A percentile compares a stretch with the other conserved stretches of the same genome.
phyloP scores from a whole-genome alignment of 306 rosid genomes.

The Vigna mungo region DNA sequence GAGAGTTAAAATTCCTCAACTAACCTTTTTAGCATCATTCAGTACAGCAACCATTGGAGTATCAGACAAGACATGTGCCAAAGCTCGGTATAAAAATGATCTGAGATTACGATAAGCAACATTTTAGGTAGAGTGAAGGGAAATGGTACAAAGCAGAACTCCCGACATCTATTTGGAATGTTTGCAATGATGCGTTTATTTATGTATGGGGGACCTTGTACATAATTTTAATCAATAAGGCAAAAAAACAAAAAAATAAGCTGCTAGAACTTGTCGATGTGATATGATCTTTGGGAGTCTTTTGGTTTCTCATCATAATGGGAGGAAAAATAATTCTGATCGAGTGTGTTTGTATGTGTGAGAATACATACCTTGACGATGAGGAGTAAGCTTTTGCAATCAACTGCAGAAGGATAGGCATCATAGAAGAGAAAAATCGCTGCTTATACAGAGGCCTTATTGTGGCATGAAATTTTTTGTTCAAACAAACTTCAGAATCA shows the following conservation, averaged over 20 bases:
- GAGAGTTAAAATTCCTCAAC: constrained; percentile 40
- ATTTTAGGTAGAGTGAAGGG: constrained; percentile 33
- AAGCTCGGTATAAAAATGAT: constrained; percentile 69
- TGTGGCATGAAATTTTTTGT: constrained; percentile 70
- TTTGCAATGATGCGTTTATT: constrained; percentile 19
- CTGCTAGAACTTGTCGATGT: background rate
- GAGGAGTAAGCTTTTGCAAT: constrained; percentile 63
- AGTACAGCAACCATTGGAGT: constrained; percentile 73
- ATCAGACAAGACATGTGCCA: constrained; percentile 72
- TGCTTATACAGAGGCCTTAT: constrained; percentile 90
- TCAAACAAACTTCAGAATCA: constrained; percentile 90
- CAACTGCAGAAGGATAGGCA: constrained; percentile 80
- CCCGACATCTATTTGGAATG: constrained; percentile 26
- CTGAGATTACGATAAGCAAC: constrained; percentile 55
- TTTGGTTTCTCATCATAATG: background rate
- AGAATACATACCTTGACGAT: constrained; percentile 63
- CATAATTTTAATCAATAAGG: constrained; percentile 11
- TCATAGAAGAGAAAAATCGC: constrained; percentile 81
- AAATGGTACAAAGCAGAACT: constrained; percentile 15
- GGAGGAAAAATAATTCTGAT: constrained; percentile 1
- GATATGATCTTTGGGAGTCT: too few relatives aligned
- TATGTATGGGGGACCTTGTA: constrained; percentile 7
- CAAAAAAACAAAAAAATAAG: constrained; percentile 7
- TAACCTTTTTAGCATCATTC: constrained; percentile 85
- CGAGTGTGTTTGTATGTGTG: background rate